Evolutionary conservation across 1,284 basidiomycete species (phyloP).

Genomic region (Vanrija pseudolonga): DNA sequence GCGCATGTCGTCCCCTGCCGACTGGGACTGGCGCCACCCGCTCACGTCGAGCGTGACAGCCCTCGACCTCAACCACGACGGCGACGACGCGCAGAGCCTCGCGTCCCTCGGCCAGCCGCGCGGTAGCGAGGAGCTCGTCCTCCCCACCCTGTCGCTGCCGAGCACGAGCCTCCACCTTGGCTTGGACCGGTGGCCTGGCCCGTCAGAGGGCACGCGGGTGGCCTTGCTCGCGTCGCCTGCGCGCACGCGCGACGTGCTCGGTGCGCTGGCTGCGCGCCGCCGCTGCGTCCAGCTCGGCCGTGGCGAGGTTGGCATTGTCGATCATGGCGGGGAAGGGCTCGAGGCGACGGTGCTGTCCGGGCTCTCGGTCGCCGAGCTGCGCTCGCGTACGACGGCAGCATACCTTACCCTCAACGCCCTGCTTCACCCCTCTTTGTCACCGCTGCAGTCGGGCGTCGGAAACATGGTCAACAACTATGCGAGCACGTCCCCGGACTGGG

Average conservation of each 20-base stretch:
- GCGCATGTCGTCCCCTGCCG: constrained; percentile 22
- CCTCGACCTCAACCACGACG: not conserved
- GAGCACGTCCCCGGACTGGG: constrained; percentile 17
- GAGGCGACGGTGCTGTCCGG: constrained; percentile 25
- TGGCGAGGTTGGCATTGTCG: constrained; percentile 28
- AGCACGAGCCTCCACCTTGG: constrained; percentile 35
- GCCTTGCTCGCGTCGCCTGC: constrained; percentile 26
- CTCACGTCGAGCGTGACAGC: constrained; percentile 1
- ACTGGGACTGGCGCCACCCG: constrained; percentile 13
- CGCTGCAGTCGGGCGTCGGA: constrained; percentile 16
- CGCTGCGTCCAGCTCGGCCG: constrained; percentile 29
- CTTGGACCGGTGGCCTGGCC: constrained; percentile 22
- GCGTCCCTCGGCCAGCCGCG: constrained; percentile 1
- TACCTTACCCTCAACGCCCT: constrained; percentile 29
- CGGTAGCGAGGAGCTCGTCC: constrained; percentile 28
- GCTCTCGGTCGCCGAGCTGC: constrained; percentile 13
- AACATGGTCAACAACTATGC: constrained; percentile 25
- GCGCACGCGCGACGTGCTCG: constrained; percentile 22
- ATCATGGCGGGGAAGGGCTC: constrained; percentile 9
- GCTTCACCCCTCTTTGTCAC: constrained; percentile 23
- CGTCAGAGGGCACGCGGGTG: constrained; percentile 16
- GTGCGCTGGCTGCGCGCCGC: constrained; percentile 18
- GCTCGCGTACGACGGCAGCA: constrained; percentile 9
- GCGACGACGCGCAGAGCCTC: not conserved
- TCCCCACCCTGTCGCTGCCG: constrained; percentile 38